Evolutionary conservation across 192 early-diverging fungal species (phyloP).

Genomic region (Umbelopsis sp.): DNA sequence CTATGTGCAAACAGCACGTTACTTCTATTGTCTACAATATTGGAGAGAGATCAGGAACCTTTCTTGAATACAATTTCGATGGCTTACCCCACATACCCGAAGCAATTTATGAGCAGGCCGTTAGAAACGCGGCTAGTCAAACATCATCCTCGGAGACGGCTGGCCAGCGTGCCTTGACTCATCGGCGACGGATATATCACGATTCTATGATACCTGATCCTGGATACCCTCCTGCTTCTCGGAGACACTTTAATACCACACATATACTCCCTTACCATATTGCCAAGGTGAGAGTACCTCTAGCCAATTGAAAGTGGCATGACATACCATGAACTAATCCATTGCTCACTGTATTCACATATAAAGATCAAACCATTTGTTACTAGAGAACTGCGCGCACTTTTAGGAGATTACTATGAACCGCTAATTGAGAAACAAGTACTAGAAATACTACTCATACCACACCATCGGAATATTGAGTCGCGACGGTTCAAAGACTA

Average conservation of each 20-base stretch:
- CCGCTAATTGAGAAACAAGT: slow-evolving; percentile 18
- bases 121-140: neutral
- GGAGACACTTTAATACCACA: neutral
- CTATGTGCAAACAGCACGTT: slow-evolving; percentile 25
- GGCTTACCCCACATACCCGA: neutral
- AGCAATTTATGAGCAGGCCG: slow-evolving; percentile 7
- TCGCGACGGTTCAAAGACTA: neutral
- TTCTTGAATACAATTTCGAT: slow-evolving; percentile 25
- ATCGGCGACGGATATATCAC: slow-evolving; percentile 17
- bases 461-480: slow-evolving; percentile 2
- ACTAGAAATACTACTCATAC: slow-evolving; percentile 12
- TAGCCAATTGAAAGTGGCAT: neutral
- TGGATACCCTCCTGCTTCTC: slow-evolving; percentile 7
- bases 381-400: slow-evolving; percentile 5
- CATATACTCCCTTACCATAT: slow-evolving; percentile 24
- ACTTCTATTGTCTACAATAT: slow-evolving; percentile 22
- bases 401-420: slow-evolving; percentile 19
- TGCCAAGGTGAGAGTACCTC: slow-evolving; percentile 1
- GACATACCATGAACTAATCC: neutral
- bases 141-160: neutral
- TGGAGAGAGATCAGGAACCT: slow-evolving; percentile 21
- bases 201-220: neutral
- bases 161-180: neutral
- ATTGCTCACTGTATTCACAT: neutral
- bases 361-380: slow-evolving; percentile 13